A percentile compares a stretch with the other conserved stretches of the same genome.
Conservation (phyloP, 768 basidiomycete species). For the Ramaria sp. region DNA sequence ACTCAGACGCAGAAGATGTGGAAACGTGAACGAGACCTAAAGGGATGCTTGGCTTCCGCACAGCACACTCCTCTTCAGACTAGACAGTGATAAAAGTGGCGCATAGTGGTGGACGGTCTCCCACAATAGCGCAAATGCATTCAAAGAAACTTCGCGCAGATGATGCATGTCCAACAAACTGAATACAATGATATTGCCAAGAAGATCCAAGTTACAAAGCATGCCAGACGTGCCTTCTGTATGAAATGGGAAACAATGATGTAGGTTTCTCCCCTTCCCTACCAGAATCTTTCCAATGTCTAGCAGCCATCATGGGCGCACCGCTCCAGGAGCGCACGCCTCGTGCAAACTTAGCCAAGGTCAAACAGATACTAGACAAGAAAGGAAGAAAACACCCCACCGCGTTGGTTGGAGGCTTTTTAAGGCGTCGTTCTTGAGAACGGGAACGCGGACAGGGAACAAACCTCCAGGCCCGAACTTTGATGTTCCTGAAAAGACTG, state of each 20-base stretch:
- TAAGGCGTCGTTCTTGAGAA: constrained; percentile 16
- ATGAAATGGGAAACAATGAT: constrained; percentile 22
- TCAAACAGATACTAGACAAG: constrained; percentile 1
- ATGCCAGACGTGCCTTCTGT: neutral
- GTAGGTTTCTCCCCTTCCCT: constrained; percentile 5
- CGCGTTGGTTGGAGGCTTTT: constrained; percentile 1
- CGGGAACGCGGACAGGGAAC: constrained; percentile 79
- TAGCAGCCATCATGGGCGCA: constrained; percentile 5
- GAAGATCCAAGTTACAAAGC: neutral
- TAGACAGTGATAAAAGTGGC: too few species aligned
- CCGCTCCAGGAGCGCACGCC: constrained; percentile 6
- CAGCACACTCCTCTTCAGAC: too few species aligned
- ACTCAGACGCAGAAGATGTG: too few species aligned
- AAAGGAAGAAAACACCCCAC: constrained; percentile 7
- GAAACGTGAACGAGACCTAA: too few species aligned
- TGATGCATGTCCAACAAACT: too few species aligned
- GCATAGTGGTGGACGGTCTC: too few species aligned
- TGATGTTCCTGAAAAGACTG: constrained; percentile 55
- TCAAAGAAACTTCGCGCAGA: too few species aligned
- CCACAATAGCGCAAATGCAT: too few species aligned
- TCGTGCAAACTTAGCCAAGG: constrained; percentile 3
- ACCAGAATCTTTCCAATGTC: neutral
- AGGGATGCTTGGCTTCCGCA: too few species aligned
- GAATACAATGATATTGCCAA: neutral
- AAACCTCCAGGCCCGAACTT: constrained; percentile 89